Conservation (phyloP, 306 rosid species). For the Styphnolobium japonicum region DNA sequence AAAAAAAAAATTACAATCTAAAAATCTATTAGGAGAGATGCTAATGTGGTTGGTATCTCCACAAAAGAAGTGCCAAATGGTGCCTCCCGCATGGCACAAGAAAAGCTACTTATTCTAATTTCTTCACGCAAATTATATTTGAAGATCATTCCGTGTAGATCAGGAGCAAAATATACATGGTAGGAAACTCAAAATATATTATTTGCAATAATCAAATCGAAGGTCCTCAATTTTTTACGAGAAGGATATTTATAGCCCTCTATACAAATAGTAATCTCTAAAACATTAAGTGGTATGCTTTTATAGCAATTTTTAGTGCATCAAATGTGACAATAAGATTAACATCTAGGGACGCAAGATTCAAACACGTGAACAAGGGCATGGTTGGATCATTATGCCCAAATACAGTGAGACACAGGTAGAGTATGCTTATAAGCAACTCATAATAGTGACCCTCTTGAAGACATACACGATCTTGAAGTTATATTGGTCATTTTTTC, state of each 20-base stretch:
- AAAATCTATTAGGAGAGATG: no score
- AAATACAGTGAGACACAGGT: neutral
- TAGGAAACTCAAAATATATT: no score
- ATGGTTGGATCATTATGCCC: neutral
- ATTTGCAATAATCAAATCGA: no score
- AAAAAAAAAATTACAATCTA: no score
- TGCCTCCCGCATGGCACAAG: no score
- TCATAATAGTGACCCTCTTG: neutral
- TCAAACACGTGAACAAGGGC: no score
- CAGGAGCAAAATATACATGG: neutral
- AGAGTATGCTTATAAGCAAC: neutral
- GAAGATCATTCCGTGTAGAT: neutral
- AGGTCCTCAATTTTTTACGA: no score
- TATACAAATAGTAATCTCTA: no score
- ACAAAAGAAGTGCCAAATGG: no score
- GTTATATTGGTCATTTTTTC: no score
- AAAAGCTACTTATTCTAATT: neutral
- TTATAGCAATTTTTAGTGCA: neutral
- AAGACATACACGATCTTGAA: neutral
- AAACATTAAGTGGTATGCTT: conserved; percentile 21
- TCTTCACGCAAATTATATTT: neutral
- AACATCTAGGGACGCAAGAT: neutral
- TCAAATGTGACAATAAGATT: neutral
- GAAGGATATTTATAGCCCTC: no score
- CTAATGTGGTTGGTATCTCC: no score